Evolutionary conservation across 108 stramenopile species (phyloP).

Genomic region (Stephanodiscus minutulus): DNA sequence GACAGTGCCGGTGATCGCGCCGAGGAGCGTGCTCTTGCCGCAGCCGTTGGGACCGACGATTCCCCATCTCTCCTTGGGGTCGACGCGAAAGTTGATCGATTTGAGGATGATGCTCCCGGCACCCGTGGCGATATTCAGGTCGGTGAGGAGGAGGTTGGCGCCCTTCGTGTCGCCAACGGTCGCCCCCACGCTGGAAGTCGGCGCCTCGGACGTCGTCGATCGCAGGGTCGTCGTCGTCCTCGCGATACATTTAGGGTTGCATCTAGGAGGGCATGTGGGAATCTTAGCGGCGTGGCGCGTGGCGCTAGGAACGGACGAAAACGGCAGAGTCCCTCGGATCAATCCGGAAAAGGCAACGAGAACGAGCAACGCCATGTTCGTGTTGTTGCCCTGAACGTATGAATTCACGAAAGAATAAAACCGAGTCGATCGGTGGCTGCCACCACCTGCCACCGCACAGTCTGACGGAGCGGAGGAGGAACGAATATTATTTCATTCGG

Average conservation of each 20-base stretch:
- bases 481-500: too few species aligned
- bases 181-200: conserved; percentile 23
- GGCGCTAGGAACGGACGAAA: neutral
- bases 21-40: conserved; percentile 53
- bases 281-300: neutral
- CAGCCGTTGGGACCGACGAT: conserved; percentile 55
- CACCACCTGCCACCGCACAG: too few species aligned
- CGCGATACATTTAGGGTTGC: neutral
- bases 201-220: conserved; percentile 11
- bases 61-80: conserved; percentile 75
- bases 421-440: neutral
- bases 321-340: neutral
- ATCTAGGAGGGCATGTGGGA: conserved; percentile 2
- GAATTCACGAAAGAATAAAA: neutral
- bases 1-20: conserved; percentile 64
- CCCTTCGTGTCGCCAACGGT: conserved; percentile 75
- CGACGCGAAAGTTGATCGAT: conserved; percentile 73
- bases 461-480: too few species aligned
- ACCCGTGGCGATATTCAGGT: conserved; percentile 67
- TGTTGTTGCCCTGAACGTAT: too few species aligned
- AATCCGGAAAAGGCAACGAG: neutral
- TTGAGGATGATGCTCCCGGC: conserved; percentile 57
- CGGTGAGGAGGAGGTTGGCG: conserved; percentile 70
- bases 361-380: neutral
- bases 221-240: neutral